phyloP scores from a whole-genome alignment of 2,329 filamentous ascomycete species.

The Cercospora berteroae region DNA sequence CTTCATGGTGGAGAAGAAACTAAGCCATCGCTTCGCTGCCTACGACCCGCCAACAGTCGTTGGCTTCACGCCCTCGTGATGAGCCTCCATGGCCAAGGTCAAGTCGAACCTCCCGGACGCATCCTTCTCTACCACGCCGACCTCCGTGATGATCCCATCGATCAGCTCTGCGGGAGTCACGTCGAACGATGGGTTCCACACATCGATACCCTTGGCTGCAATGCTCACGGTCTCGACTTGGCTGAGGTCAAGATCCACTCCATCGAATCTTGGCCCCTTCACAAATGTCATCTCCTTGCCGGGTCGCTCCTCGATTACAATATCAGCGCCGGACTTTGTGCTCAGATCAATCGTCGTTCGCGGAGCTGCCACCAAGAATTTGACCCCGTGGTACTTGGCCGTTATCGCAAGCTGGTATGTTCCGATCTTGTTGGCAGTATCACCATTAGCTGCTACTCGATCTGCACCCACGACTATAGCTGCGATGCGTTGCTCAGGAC shows the following conservation, averaged over 20 bases:
- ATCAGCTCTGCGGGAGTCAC: constrained; percentile 87
- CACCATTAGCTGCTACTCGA: constrained; percentile 90
- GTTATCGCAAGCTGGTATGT: constrained; percentile 92
- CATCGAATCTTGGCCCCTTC: constrained; percentile 66
- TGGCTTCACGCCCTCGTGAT: constrained; percentile 38
- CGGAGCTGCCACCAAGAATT: constrained; percentile 92
- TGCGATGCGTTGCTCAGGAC: constrained; percentile 63
- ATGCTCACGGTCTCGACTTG: constrained; percentile 72
- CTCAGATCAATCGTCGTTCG: constrained; percentile 88
- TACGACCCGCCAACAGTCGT: constrained; percentile 34
- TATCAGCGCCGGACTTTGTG: constrained; percentile 73
- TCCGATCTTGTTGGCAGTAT: constrained; percentile 98
- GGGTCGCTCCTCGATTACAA: constrained; percentile 87
- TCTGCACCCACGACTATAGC: constrained; percentile 94
- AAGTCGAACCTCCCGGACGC: constrained; percentile 64
- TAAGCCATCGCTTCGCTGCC: not conserved
- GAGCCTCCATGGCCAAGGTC: constrained; percentile 35
- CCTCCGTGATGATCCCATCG: constrained; percentile 91
- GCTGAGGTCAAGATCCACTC: constrained; percentile 61
- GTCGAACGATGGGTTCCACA: constrained; percentile 98
- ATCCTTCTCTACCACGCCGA: constrained; percentile 79
- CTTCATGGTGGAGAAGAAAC: not conserved
- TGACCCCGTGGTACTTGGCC: constrained; percentile 81
- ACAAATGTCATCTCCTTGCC: constrained; percentile 79
- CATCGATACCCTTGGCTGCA: constrained; percentile 70